Base-by-base conservation (phyloP, 2,329 filamentous ascomycete species). In the Rhinocladiella similis region DNA sequence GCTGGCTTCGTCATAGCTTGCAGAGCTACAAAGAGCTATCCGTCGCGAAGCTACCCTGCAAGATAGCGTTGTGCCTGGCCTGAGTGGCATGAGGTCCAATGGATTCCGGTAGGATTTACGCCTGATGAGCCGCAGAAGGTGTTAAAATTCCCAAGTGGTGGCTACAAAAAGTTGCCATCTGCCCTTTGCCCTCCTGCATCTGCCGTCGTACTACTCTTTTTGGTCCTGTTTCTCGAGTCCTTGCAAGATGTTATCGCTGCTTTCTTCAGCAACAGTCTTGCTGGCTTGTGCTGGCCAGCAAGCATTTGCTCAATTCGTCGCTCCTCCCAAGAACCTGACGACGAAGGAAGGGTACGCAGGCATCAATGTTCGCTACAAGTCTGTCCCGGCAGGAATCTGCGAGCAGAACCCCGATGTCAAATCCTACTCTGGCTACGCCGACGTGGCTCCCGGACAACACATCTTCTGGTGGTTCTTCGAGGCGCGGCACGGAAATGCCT, bases 401-500 rank as follows among this genome's bases (percentile, higher is more conserved):
- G 77, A 79, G 65, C 66, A 71, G 19, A 71, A 80, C 0, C 72
- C 75, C 9, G 77, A 77, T 7, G 81, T 84, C 43, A 79, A 76
- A 61, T 79, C 77, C 29, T 88, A 84, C 69, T 78, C 80, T 0
- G 83, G 83, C 33, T 86, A 85, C 60, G 78, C 86, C 13, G 78
- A 82, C 67, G 74, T 86, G 3, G 80, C 81, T 1, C 75, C 77
- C 2, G 74, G 73, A 25, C 54, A 76, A 49, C 76, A 79, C 58
- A 68, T 79, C 51, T 77, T 76, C 65, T 77, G 75, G 65, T 76
- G 74, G 73, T 77, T 74, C 65, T 76, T 76, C 52, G 74, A 75
- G 59, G 72, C 70, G 7, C 69, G 74, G 42, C 63, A 66, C 53
- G 56, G 61, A 20, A 66, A 66, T 20, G 71, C 73, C 2, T 56